Evolutionary conservation across 2,329 filamentous ascomycete genomes (phyloP).

Genomic region (Ophiostoma montium): DNA sequence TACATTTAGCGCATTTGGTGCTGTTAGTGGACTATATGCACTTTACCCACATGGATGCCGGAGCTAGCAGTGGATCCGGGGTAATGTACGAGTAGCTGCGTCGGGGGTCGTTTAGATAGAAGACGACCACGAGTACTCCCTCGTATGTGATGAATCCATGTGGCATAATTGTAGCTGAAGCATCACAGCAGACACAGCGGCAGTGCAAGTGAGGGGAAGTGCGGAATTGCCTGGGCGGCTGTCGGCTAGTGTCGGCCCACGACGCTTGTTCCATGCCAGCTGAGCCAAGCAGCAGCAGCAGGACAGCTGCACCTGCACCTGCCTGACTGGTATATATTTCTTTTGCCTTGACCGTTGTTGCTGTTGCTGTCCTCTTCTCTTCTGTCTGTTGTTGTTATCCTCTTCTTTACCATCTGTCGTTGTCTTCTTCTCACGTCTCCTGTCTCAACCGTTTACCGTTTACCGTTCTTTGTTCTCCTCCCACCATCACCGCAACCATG

Average conservation of each 20-base stretch:
- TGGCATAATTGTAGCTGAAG: background rate
- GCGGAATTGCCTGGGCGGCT: slow-evolving; percentile 6
- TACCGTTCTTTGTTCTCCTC: background rate
- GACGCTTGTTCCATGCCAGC: background rate
- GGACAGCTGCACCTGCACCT: background rate
- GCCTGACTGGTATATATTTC: too few species aligned
- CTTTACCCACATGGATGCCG: too few species aligned
- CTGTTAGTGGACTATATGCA: too few species aligned
- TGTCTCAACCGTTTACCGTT: background rate
- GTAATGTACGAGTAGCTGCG: too few species aligned
- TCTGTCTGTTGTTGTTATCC: background rate
- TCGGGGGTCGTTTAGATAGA: too few species aligned
- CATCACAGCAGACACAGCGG: too few species aligned
- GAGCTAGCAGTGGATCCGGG: too few species aligned
- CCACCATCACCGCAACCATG: slow-evolving; percentile 22
- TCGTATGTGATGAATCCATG: too few species aligned
- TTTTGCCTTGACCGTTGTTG: too few species aligned
- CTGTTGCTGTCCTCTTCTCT: too few species aligned
- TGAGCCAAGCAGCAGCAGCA: background rate
- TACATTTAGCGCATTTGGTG: too few species aligned
- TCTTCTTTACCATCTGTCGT: background rate
- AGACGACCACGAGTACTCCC: too few species aligned
- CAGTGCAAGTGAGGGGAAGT: background rate
- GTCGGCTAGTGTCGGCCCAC: slow-evolving; percentile 11
- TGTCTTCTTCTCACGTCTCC: background rate